phyloP scores from a whole-genome alignment of 108 stramenopile genomes.

The Halocafeteria seosinensis region DNA sequence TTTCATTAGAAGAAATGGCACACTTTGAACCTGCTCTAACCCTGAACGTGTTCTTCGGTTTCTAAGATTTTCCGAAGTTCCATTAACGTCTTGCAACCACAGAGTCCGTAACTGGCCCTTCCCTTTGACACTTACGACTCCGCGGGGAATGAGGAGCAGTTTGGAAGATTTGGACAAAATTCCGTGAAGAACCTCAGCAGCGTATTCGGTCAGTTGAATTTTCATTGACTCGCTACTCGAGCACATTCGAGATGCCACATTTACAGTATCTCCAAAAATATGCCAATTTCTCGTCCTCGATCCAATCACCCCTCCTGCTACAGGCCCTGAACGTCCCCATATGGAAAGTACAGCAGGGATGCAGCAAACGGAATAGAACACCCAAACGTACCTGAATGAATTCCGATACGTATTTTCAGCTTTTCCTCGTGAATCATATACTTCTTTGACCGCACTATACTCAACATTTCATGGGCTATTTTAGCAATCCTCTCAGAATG shows the following conservation, averaged over 20 bases:
- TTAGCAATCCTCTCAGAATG: not conserved
- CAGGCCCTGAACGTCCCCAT: too few relatives aligned
- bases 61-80: too few relatives aligned
- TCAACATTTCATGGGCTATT: not conserved
- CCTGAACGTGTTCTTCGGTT: too few relatives aligned
- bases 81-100: not conserved
- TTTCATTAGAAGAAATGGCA: too few relatives aligned
- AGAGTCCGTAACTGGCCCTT: conserved; percentile 24
- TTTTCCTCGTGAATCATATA: not conserved
- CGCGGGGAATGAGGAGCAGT: conserved; percentile 4
- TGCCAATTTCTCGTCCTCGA: conserved; percentile 17
- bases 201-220: conserved; percentile 11
- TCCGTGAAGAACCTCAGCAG: too few relatives aligned
- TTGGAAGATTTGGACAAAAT: too few relatives aligned
- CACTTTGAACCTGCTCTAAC: too few relatives aligned
- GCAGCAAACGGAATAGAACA: too few relatives aligned
- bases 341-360: too few relatives aligned
- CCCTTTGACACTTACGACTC: conserved; percentile 23
- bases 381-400: too few relatives aligned
- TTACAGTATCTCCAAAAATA: conserved; percentile 33
- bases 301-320: conserved; percentile 30
- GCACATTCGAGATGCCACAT: conserved; percentile 31
- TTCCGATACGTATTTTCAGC: conserved; percentile 17
- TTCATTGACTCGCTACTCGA: not conserved
- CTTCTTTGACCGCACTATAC: not conserved